Evolutionary conservation across 345 rosid genomes (phyloP), one percentile per base, ranked within the genome.

Genomic region (Eucalyptus albens): DNA sequence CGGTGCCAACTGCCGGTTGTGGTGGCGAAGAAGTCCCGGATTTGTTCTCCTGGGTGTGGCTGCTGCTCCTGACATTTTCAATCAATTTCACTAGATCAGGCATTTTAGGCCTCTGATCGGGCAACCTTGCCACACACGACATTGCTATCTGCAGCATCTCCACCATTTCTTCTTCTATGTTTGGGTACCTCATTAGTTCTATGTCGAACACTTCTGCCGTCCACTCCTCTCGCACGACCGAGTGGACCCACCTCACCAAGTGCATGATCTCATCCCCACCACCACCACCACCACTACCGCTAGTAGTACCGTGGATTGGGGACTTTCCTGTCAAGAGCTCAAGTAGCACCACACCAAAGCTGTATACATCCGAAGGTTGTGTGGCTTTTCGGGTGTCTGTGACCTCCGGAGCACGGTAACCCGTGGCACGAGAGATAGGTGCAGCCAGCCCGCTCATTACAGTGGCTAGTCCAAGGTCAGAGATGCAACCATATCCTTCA

Each of bases 191-290:
- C 94, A 97, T 56, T 56, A 97, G 96, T 93, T 96, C 96, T 55
- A 95, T 88, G 81, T 97, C 99, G 60, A 97, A 97, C 89, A 97
- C 99, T 90, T 97, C 99, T 27, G 97, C 99, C 0, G 98, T 97
- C 99, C 99, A 97, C 92, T 97, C 99, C 87, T 97, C 99, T 87
- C 98, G 94, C 47, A 97, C 99, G 24, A 97, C 99, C 1, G 99
- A 97, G 92, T 96, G 95, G 91, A 97, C 99, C 98, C 99, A 97
- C 89, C 97, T 92, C 88, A 94, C 99, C 93, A 97, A 91, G 92
- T 95, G 97, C 90, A 94, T 92, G 45, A 95, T 92, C 91, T 96
- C 96, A 8, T 95, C 95, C 4, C 97, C 94, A 9, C 81, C 55
- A 55, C 90, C 93, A 37, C 45, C 55, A 55, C 90, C 93, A 37